Evolutionary conservation across 371 early-diverging fungal genomes (phyloP).

Genomic region (Dinochytrium kinnereticum): DNA sequence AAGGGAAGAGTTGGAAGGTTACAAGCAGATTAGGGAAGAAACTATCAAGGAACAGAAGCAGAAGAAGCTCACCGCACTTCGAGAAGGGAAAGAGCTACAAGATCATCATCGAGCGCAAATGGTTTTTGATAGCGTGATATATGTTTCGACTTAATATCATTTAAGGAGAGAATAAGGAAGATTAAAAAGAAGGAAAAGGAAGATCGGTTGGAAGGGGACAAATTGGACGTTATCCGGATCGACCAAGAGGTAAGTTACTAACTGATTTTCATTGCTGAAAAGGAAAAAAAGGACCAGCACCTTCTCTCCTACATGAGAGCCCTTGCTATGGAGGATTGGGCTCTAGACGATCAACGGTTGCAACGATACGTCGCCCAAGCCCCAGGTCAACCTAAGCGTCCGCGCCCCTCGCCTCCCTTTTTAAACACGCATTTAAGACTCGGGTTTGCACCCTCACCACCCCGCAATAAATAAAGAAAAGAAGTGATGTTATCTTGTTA

Average conservation of each 20-base stretch:
- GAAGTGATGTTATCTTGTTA: no score
- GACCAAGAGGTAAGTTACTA: conserved; percentile 18
- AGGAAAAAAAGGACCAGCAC: conserved; percentile 12
- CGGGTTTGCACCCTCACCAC: conserved; percentile 19
- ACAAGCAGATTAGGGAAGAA: conserved; percentile 29
- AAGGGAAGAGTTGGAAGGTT: conserved; percentile 32
- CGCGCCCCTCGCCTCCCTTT: neutral
- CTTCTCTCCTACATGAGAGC: conserved; percentile 44
- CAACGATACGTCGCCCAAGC: conserved; percentile 38
- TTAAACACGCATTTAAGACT: conserved; percentile 17
- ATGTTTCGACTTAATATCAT: neutral
- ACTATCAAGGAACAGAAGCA: conserved; percentile 21
- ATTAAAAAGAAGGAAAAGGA: conserved; percentile 12
- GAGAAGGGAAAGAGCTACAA: conserved; percentile 38
- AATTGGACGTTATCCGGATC: neutral
- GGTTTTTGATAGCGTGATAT: conserved; percentile 20
- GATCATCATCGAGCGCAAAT: conserved; percentile 35
- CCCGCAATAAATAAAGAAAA: no score
- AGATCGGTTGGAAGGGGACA: conserved; percentile 20
- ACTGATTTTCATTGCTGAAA: no score
- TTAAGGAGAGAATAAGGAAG: conserved; percentile 15
- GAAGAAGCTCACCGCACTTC: neutral
- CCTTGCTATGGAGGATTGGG: conserved; percentile 48
- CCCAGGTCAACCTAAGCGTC: neutral
- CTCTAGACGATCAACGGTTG: conserved; percentile 41